Conservation (phyloP, 2,329 filamentous ascomycete genomes). For the Beauveria brongniartii region DNA sequence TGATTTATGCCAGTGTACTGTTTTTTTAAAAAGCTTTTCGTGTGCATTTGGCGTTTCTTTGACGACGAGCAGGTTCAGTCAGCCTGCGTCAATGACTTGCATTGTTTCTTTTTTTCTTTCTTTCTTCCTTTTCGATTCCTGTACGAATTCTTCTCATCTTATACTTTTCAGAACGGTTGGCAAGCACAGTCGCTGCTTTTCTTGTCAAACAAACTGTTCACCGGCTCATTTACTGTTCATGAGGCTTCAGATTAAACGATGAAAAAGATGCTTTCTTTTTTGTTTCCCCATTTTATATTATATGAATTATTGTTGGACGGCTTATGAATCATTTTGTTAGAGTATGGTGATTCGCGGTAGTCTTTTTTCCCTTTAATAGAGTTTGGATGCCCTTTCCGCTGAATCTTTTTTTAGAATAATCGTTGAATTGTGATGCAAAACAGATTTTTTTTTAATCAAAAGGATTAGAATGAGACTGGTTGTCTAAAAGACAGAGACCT, state of each 20-base stretch:
- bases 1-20: not conserved
- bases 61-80: slow-evolving; percentile 2
- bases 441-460: not conserved
- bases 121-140: not conserved
- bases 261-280: not conserved
- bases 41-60: not conserved
- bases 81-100: not conserved
- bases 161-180: not conserved
- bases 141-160: slow-evolving; percentile 1
- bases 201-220: not conserved
- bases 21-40: not conserved
- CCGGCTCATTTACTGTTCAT: not conserved
- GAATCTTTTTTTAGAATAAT: not conserved
- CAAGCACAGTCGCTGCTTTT: not conserved
- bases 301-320: not conserved
- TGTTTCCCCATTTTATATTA: not conserved
- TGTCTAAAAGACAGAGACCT: slow-evolving; percentile 28
- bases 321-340: not conserved
- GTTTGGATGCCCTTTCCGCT: too few species aligned
- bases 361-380: not conserved
- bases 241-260: slow-evolving; percentile 5
- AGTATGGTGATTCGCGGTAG: not conserved
- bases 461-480: not conserved
- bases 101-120: not conserved
- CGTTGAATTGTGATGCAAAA: not conserved